Evolutionary conservation across 2,329 filamentous ascomycete species (phyloP).

Genomic region (Sclerotinia spermophila): DNA sequence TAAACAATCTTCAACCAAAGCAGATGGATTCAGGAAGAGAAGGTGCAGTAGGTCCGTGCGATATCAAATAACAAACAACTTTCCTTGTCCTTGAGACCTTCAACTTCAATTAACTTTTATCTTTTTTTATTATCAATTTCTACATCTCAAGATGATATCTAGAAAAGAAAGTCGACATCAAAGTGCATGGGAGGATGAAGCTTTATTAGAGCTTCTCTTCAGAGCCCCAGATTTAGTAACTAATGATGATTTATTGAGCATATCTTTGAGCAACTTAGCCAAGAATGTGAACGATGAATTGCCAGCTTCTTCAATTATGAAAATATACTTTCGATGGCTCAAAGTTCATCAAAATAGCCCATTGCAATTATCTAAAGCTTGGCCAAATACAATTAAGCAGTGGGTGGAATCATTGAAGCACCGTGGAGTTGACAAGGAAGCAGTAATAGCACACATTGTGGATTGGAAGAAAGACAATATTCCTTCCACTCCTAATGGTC

Average conservation of each 20-base stretch:
- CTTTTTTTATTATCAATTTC: neutral
- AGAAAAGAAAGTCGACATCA: neutral
- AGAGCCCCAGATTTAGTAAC: constrained; percentile 21
- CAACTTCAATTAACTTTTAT: neutral
- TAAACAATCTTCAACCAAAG: neutral
- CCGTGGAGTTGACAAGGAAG: constrained; percentile 22
- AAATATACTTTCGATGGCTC: constrained; percentile 31
- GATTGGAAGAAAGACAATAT: constrained; percentile 25
- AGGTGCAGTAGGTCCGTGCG: neutral
- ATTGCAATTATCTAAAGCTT: constrained; percentile 23
- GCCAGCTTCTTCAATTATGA: constrained; percentile 21
- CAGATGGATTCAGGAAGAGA: neutral
- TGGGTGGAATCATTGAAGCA: constrained; percentile 28
- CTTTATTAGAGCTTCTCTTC: constrained; percentile 6
- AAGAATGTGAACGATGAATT: constrained; percentile 21
- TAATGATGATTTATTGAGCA: constrained; percentile 23
- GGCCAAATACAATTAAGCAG: constrained; percentile 29
- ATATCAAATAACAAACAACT: neutral
- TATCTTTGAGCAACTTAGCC: constrained; percentile 26
- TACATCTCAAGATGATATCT: neutral
- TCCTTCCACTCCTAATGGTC: neutral
- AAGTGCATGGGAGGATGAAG: neutral
- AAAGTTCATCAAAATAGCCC: constrained; percentile 27
- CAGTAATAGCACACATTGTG: constrained; percentile 22
- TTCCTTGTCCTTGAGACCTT: neutral